phyloP scores from a whole-genome alignment of 1,284 basidiomycete genomes.

The Leccinum brunneo-olivaceum region DNA sequence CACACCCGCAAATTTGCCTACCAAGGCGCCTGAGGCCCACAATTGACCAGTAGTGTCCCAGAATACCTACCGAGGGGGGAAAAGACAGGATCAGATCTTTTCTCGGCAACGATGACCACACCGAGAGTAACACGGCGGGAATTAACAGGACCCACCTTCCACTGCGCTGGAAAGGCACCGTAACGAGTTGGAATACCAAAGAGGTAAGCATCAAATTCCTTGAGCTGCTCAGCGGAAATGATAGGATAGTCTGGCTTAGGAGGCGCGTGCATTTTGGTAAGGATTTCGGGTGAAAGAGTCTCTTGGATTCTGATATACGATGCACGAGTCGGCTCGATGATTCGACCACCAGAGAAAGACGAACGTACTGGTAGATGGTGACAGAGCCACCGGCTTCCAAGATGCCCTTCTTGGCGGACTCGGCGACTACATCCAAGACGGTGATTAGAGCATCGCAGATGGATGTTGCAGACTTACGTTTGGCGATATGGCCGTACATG shows the following conservation, averaged over 20 bases:
- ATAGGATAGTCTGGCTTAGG: slow-evolving; percentile 39
- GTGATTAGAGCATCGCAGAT: neutral
- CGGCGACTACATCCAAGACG: slow-evolving; percentile 34
- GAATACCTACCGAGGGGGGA: slow-evolving; percentile 29
- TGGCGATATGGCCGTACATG: slow-evolving; percentile 43
- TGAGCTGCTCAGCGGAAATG: slow-evolving; percentile 39
- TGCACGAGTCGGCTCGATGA: neutral
- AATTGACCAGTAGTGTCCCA: slow-evolving; percentile 46
- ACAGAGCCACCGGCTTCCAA: slow-evolving; percentile 42
- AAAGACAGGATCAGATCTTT: neutral
- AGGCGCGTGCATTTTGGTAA: slow-evolving; percentile 49
- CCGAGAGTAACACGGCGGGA: neutral
- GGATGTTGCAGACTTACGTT: slow-evolving; percentile 20
- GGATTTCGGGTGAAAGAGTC: slow-evolving; percentile 48
- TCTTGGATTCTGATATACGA: slow-evolving; percentile 36
- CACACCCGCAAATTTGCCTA: slow-evolving; percentile 47
- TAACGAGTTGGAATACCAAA: slow-evolving; percentile 46
- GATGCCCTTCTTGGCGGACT: slow-evolving; percentile 44
- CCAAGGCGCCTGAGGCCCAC: slow-evolving; percentile 44
- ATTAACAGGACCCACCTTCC: slow-evolving; percentile 32
- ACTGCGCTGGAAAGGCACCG: slow-evolving; percentile 31
- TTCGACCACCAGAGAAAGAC: neutral
- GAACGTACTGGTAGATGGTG: slow-evolving; percentile 38
- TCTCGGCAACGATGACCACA: too few relatives aligned
- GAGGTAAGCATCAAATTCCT: slow-evolving; percentile 32